These are phyloP conservation scores for Pneumocystis carinii DNA, from an alignment of 1,139 yeast genomes.

Conservation along the genomic window DNA sequence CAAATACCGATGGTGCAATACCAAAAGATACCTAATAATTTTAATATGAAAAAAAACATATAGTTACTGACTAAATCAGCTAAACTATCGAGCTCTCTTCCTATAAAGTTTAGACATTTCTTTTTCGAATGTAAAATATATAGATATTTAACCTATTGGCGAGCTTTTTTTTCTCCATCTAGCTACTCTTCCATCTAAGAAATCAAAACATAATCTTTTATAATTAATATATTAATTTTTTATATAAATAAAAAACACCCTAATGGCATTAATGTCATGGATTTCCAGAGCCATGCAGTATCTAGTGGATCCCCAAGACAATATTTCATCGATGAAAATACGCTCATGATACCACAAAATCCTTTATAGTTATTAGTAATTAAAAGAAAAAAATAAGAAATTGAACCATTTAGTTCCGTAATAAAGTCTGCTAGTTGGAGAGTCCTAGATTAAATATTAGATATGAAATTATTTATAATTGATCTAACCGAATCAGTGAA, in stretches of 20 bases:
- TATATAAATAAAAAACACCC: conserved; percentile 43
- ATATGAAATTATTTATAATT: conserved; percentile 3
- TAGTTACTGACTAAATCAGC: conserved; percentile 91
- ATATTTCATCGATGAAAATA: conserved; percentile 70
- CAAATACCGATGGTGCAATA: conserved; percentile 50
- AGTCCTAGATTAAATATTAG: conserved; percentile 30
- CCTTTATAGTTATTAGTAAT: conserved; percentile 15
- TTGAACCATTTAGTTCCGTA: conserved; percentile 65
- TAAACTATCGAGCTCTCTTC: conserved; percentile 90
- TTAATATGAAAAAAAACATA: conserved; percentile 51
- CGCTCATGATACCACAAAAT: conserved; percentile 66
- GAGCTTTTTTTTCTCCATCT: conserved; percentile 83
- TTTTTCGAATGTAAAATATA: not conserved
- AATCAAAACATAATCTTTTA: conserved; percentile 40
- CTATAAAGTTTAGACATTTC: conserved; percentile 34
- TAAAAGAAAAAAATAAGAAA: not conserved
- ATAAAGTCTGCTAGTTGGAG: conserved; percentile 92
- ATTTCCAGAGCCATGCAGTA: conserved; percentile 64
- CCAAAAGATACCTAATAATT: conserved; percentile 15
- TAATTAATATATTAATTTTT: conserved; percentile 7
- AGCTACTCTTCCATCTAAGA: conserved; percentile 94
- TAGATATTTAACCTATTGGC: conserved; percentile 22
- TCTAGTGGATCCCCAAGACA: conserved; percentile 41
- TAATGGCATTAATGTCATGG: conserved; percentile 71
- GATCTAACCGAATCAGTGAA: conserved; percentile 11